Evolutionary conservation across 2,329 filamentous ascomycete species (phyloP), one percentile per base, ranked within the genome.

Genomic region (Hypoxylon sp.): DNA sequence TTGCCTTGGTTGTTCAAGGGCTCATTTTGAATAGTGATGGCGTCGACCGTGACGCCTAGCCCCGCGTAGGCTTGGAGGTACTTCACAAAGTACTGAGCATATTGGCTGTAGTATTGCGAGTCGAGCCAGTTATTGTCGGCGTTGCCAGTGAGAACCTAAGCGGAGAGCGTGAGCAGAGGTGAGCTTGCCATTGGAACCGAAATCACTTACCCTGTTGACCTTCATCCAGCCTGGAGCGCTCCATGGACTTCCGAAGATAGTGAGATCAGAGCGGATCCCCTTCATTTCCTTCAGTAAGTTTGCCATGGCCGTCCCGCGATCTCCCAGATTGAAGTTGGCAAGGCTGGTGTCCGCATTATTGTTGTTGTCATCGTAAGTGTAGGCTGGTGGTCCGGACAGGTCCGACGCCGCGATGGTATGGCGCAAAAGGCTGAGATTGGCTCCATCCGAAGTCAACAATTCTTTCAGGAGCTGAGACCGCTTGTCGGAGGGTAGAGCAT

Each of bases 1-100:
- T 75, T 73, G 7, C 77, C 75, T 54, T 79, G 75, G 70, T 74
- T 81, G 74, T 82, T 81, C 15, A 82, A 74, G 0, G 82, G 82
- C 73, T 83, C 81, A 65, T 83, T 83, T 74, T 83, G 81, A 44
- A 83, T 79, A 47, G 81, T 82, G 72, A 83, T 81, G 67, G 81
- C 80, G 58, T 82, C 80, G 44, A 83, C 72, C 8, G 74, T 74
- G 1, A 76, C 79, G 1, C 81, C 81, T 3, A 70, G 73, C n/a
- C 50, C 70, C 4, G 74, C 72, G 67, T 78, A 83, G 1, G 80
- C 80, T 65, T 82, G 75, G 11, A 83, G 73, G 70, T 83, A 83
- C 72, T 79, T 78, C 58, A 82, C 80, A 61, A 83, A 76, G 74
- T 82, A 82, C 62, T 80, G 69, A 2, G 78, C 81, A 48, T 78